Conservation (phyloP, 108 stramenopile genomes). For the Discostella pseudostelligera region DNA sequence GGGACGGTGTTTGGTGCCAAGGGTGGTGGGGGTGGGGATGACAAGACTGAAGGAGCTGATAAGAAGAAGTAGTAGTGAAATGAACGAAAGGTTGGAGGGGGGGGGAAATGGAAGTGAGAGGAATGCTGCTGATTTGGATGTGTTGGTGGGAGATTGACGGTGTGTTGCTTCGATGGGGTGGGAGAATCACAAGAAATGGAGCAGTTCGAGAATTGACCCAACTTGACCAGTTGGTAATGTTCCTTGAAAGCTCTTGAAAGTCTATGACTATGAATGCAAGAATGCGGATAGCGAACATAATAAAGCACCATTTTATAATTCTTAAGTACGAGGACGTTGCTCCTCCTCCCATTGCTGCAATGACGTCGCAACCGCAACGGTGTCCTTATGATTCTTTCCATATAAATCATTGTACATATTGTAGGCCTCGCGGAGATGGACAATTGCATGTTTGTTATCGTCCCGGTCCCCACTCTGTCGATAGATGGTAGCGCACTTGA, state of each 20-base stretch:
- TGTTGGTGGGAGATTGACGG: too few species aligned
- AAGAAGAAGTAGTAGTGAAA: neutral
- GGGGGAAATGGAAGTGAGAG: too few species aligned
- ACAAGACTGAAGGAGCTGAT: constrained; percentile 17
- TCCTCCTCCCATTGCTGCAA: constrained; percentile 81
- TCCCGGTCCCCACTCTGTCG: constrained; percentile 63
- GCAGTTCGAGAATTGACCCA: too few species aligned
- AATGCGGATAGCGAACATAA: too few species aligned
- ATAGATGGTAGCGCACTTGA: constrained; percentile 88
- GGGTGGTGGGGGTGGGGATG: constrained; percentile 26
- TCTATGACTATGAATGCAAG: too few species aligned
- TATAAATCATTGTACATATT: constrained; percentile 86
- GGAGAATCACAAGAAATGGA: too few species aligned
- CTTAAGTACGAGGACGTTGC: constrained; percentile 19
- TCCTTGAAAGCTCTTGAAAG: too few species aligned
- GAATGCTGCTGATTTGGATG: too few species aligned
- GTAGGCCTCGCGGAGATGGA: constrained; percentile 79
- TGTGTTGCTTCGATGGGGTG: too few species aligned
- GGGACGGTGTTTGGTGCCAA: constrained; percentile 70
- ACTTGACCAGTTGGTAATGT: too few species aligned
- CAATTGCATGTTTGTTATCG: constrained; percentile 68
- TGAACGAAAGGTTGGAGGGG: neutral
- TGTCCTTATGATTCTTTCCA: constrained; percentile 83
- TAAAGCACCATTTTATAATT: neutral
- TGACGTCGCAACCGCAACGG: constrained; percentile 79